Conservation (phyloP, 345 rosid species). For the Heritiera fomes region DNA sequence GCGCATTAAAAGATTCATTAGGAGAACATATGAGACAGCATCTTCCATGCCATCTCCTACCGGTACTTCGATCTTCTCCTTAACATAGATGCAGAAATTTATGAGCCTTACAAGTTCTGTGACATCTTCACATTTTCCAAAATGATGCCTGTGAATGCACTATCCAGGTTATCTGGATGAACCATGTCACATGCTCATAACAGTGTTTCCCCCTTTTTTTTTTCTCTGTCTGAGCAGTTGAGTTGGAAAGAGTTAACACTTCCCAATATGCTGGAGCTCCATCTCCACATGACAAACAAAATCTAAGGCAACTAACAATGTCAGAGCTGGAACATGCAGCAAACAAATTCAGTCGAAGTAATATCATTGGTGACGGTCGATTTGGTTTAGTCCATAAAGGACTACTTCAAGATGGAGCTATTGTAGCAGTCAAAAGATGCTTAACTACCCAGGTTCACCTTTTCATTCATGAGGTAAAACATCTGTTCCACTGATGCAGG, state of each 20-base stretch:
- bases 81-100: neutral
- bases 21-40: conserved; percentile 33
- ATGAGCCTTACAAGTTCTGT: neutral
- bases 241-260: conserved; percentile 29
- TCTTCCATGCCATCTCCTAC: conserved; percentile 43
- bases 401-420: conserved; percentile 48
- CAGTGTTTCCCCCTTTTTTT: neutral
- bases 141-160: too few relatives aligned
- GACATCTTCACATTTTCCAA: too few relatives aligned
- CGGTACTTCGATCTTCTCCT: conserved; percentile 25
- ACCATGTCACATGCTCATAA: neutral
- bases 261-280: conserved; percentile 25
- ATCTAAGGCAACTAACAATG: conserved; percentile 32
- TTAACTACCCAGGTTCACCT: conserved; percentile 24
- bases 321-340: conserved; percentile 46
- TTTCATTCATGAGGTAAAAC: conserved; percentile 37
- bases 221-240: conserved; percentile 27
- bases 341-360: conserved; percentile 37
- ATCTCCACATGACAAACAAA: conserved; percentile 23
- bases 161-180: neutral
- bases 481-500: neutral
- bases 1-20: conserved; percentile 33
- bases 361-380: conserved; percentile 48
- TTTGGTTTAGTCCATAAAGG: conserved; percentile 47
- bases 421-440: conserved; percentile 46